phyloP scores from a whole-genome alignment of 768 basidiomycete genomes.

The Trametes cingulata region DNA sequence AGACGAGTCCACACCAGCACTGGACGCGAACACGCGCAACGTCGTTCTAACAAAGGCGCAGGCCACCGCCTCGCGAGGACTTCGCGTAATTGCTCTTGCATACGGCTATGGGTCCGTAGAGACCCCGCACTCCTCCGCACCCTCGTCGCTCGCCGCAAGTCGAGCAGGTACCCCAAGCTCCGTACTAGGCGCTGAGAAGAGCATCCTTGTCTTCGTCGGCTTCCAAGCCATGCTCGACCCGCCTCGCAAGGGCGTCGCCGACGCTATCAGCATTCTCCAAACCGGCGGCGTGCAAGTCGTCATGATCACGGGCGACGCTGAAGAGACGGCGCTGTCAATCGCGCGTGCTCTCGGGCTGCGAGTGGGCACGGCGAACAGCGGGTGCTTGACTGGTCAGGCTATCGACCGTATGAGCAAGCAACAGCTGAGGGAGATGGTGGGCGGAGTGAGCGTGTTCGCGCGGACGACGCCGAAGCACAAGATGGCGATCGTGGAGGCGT shows the following conservation, averaged over 20 bases:
- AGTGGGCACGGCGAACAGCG: conserved; percentile 47
- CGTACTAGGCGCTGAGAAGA: conserved; percentile 37
- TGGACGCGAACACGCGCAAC: conserved; percentile 68
- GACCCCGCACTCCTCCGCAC: conserved; percentile 19
- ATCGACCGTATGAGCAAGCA: conserved; percentile 82
- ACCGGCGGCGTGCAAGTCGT: conserved; percentile 91
- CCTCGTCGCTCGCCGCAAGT: conserved; percentile 26
- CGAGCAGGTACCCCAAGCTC: conserved; percentile 27
- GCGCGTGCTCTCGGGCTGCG: conserved; percentile 83
- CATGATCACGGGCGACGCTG: conserved; percentile 97
- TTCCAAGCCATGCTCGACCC: conserved; percentile 97
- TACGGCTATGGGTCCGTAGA: conserved; percentile 74
- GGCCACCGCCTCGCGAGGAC: conserved; percentile 68
- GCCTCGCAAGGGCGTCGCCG: conserved; percentile 90
- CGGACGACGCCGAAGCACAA: conserved; percentile 96
- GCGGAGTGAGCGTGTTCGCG: conserved; percentile 85
- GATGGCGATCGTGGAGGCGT: conserved; percentile 95
- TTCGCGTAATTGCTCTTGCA: conserved; percentile 91
- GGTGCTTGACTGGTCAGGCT: conserved; percentile 49
- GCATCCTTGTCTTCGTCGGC: conserved; percentile 82
- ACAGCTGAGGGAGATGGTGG: conserved; percentile 83
- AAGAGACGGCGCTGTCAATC: conserved; percentile 87
- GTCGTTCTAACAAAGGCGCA: conserved; percentile 74
- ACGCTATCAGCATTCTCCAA: conserved; percentile 80
- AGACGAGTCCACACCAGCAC: conserved; percentile 81